Conservation (phyloP, 495 filamentous ascomycete genomes). For the Trichoderma virens region DNA sequence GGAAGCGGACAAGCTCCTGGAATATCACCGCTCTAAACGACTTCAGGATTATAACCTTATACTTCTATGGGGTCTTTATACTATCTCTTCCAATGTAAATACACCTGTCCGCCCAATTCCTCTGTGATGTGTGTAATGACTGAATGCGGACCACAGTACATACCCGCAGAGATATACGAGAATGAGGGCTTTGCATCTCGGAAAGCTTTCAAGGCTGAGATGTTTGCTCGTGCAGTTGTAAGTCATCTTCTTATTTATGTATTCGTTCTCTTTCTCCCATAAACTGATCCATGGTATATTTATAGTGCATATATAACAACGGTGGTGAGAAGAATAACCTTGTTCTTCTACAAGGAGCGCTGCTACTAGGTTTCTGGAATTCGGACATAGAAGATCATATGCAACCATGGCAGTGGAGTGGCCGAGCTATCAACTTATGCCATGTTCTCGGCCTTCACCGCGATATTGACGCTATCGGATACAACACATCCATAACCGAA, state of each 20-base stretch:
- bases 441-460: not conserved
- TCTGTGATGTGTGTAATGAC: not conserved
- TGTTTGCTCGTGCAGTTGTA: not conserved
- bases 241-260: not conserved
- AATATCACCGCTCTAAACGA: not conserved
- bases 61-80: not conserved
- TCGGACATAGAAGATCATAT: not conserved
- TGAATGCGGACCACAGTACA: not conserved
- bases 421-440: not conserved
- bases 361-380: not conserved
- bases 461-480: not conserved
- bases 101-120: not conserved
- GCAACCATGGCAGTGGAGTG: constrained; percentile 3
- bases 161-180: not conserved
- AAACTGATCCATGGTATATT: not conserved
- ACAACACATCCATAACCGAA: not conserved
- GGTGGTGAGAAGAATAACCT: constrained; percentile 2
- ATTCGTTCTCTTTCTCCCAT: not conserved
- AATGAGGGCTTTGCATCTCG: not conserved
- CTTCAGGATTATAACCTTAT: not conserved
- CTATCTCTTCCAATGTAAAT: not conserved
- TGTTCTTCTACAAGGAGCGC: not conserved
- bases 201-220: not conserved
- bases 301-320: constrained; percentile 1
- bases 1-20: not conserved